These are phyloP conservation scores for Hypoxylon cercidicola DNA, from an alignment of 495 filamentous ascomycete genomes.

Conservation along the genomic window DNA sequence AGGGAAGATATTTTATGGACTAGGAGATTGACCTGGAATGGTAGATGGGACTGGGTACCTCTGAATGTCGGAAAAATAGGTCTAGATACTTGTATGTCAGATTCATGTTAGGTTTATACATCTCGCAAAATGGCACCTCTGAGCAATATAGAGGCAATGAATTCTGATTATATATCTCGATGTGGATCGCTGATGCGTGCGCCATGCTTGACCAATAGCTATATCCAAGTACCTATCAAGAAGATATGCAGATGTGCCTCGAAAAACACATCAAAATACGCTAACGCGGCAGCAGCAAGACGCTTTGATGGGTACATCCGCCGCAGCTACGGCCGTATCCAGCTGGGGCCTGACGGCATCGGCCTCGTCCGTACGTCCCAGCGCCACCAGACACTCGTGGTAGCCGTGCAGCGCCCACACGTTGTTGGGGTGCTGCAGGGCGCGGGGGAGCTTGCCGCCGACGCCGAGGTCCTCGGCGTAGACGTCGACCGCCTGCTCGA, in stretches of 20 bases:
- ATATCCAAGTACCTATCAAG: background rate
- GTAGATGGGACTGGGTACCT: too few relatives aligned
- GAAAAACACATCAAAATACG: conserved; percentile 7
- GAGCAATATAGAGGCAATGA: too few relatives aligned
- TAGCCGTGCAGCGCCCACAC: conserved; percentile 75
- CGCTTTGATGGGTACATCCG: conserved; percentile 67
- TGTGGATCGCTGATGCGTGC: too few relatives aligned
- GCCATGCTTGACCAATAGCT: too few relatives aligned
- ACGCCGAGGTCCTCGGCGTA: conserved; percentile 73
- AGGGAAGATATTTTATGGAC: background rate
- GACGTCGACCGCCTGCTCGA: conserved; percentile 63
- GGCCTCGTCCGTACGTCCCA: conserved; percentile 63
- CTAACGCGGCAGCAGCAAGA: conserved; percentile 70
- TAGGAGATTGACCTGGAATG: background rate
- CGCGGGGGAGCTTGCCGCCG: conserved; percentile 62
- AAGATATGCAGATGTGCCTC: background rate
- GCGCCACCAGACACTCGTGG: conserved; percentile 67
- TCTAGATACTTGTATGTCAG: too few relatives aligned
- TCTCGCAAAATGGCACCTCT: too few relatives aligned
- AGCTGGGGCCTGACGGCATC: conserved; percentile 60
- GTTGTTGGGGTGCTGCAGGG: conserved; percentile 71
- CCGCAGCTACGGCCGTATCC: conserved; percentile 58
- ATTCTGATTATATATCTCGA: too few relatives aligned
- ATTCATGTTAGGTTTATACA: too few relatives aligned
- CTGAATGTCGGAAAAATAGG: background rate